A percentile compares a stretch with the other conserved stretches of the same genome.
Evolutionary conservation across 192 early-diverging fungal genomes (phyloP).

Genomic region (Pecoramyces ruminantium): DNA sequence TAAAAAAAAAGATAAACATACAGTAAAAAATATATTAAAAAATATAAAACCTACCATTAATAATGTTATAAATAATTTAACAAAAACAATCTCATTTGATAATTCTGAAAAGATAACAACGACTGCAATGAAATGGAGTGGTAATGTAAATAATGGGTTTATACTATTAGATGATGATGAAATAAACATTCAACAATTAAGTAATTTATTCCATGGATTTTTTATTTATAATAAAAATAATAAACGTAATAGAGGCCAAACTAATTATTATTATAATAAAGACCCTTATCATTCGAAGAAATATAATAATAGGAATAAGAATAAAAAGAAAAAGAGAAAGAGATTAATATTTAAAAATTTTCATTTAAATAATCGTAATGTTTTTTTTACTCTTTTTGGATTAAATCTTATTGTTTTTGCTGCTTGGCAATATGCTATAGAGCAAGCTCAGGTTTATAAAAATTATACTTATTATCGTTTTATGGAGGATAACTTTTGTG

Average conservation of each 20-base stretch:
- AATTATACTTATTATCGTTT: not conserved
- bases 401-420: not conserved
- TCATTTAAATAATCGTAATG: not conserved
- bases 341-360: not conserved
- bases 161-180: not conserved
- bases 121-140: not conserved
- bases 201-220: not conserved
- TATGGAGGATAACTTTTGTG: not conserved
- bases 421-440: not conserved
- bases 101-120: not conserved
- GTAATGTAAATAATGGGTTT: not conserved
- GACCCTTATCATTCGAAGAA: not conserved
- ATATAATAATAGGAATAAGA: not conserved
- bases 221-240: not conserved
- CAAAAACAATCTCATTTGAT: not conserved
- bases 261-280: not conserved
- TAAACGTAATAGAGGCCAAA: not conserved
- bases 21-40: too few species aligned
- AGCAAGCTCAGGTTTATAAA: not conserved
- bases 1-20: too few species aligned
- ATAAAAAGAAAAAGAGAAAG: not conserved
- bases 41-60: too few species aligned
- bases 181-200: not conserved
- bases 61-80: not conserved
- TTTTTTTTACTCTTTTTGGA: not conserved